Conservation (phyloP, 805 yeast genomes). For the Ogataea zsoltii region DNA sequence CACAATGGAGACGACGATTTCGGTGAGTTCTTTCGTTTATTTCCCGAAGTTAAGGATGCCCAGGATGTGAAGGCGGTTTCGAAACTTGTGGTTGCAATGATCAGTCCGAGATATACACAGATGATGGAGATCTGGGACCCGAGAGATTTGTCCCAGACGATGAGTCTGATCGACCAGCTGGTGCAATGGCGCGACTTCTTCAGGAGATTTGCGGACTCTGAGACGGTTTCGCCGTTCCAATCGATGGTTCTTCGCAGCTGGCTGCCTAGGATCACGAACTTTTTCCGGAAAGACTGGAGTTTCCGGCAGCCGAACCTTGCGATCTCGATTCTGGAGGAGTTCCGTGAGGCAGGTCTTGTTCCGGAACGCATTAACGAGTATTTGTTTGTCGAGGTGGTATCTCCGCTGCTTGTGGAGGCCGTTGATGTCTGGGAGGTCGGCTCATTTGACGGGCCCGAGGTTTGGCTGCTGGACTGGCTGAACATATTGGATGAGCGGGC, state of each 20-base stretch:
- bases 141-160: conserved; percentile 30
- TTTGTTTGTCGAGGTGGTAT: conserved; percentile 34
- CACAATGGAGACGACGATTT: conserved; percentile 4
- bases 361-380: conserved; percentile 28
- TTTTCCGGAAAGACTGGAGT: conserved; percentile 39
- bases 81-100: conserved; percentile 19
- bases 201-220: conserved; percentile 3
- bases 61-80: conserved; percentile 13
- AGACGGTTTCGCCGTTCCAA: conserved; percentile 31
- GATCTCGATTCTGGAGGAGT: conserved; percentile 39
- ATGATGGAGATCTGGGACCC: conserved; percentile 41
- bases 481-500: conserved; percentile 16
- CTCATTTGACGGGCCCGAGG: conserved; percentile 18
- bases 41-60: conserved; percentile 5
- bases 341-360: conserved; percentile 30
- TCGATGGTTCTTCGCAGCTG: conserved; percentile 37
- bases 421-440: conserved; percentile 39
- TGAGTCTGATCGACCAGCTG: conserved; percentile 31
- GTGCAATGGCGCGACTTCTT: conserved; percentile 29
- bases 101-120: conserved; percentile 22
- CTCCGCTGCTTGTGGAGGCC: conserved; percentile 38
- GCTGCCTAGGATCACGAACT: conserved; percentile 34
- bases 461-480: conserved; percentile 33
- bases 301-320: conserved; percentile 40
- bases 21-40: neutral